Conservation (phyloP, 2,329 filamentous ascomycete species). For the Zasmidium citrigriseum region DNA sequence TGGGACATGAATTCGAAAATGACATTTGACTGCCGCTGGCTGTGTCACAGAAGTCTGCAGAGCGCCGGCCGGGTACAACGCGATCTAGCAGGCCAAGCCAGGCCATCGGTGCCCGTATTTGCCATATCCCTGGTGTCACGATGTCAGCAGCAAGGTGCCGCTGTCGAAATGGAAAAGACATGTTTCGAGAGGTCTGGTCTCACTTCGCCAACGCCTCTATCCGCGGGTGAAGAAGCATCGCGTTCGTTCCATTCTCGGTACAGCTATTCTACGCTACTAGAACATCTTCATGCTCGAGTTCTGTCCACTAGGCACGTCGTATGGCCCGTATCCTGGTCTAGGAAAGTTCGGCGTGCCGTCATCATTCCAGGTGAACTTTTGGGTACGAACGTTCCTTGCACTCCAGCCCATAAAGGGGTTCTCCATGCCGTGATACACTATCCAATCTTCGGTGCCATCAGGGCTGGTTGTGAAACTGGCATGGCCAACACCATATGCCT, state of each 20-base stretch:
- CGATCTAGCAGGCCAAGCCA: too few species aligned
- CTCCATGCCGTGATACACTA: conserved; percentile 56
- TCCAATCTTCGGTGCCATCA: conserved; percentile 51
- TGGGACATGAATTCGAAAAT: neutral
- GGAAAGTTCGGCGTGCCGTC: conserved; percentile 52
- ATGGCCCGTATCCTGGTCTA: conserved; percentile 52
- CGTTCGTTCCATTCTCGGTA: too few species aligned
- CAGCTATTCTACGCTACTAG: too few species aligned
- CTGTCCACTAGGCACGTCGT: conserved; percentile 41
- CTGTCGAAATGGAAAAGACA: neutral
- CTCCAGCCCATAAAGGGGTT: conserved; percentile 50
- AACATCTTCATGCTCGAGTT: conserved; percentile 46
- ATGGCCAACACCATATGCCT: conserved; percentile 53
- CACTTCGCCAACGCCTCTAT: too few species aligned
- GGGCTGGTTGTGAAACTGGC: conserved; percentile 53
- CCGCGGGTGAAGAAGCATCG: too few species aligned
- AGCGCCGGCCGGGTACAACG: neutral
- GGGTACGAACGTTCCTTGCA: conserved; percentile 50
- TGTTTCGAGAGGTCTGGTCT: too few species aligned
- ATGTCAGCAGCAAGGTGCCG: neutral
- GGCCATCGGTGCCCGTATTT: neutral
- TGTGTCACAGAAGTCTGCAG: neutral
- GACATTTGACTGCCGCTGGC: neutral
- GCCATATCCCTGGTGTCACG: too few species aligned
- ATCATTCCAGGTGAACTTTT: conserved; percentile 51